Base-by-base conservation (phyloP, 2,329 filamentous ascomycete genomes). In the Cordyceps militaris region DNA sequence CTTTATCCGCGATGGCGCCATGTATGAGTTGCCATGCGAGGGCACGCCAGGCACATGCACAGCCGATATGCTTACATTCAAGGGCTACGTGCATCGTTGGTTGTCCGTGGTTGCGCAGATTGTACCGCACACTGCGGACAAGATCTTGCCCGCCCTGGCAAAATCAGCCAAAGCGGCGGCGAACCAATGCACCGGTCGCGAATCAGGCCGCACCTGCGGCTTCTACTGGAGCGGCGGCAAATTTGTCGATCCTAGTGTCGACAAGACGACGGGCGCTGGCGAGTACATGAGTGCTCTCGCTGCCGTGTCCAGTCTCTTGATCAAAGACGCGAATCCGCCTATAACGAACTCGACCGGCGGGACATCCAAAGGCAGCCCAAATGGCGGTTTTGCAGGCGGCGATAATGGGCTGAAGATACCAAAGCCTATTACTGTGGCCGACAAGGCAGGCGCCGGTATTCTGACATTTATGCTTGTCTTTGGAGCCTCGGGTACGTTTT, bases 21-120 rank as follows among this genome's bases (percentile, higher is more conserved):
- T 88, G 63, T 83, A 74, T 57, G 89, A 93, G 69, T 71, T 82
- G 3, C 76, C 83, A 13, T 93, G 89, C 72, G 87, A 91, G 63
- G 64, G 66, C 34, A 64, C 68, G 28, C 72, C 77, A 3, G 71
- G 66, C 23, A 78, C 73, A 21, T 93, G 89, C 74, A 85, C 85
- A 59, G 77, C 81, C 49, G 89, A 93, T 65, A 88, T 91, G 76
- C 71, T 82, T 60, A 82, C 83, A 1, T 91, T 87, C 79, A 89
- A 89, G 71, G 86, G 86, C 40, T 85, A 86, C 59, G 74, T 89
- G 19, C 78, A 84, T 63, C 80, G 84, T 42, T 88, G 85, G 83
- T 74, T 90, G 63, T 76, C 81, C 4, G 76, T 79, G 23, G 77
- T 81, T 1, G 79, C 82, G 2, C 77, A 86, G 62, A 58, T 89